These are phyloP conservation scores for Cenococcum geophilum DNA, from an alignment of 495 filamentous ascomycete species.

Conservation along the genomic window DNA sequence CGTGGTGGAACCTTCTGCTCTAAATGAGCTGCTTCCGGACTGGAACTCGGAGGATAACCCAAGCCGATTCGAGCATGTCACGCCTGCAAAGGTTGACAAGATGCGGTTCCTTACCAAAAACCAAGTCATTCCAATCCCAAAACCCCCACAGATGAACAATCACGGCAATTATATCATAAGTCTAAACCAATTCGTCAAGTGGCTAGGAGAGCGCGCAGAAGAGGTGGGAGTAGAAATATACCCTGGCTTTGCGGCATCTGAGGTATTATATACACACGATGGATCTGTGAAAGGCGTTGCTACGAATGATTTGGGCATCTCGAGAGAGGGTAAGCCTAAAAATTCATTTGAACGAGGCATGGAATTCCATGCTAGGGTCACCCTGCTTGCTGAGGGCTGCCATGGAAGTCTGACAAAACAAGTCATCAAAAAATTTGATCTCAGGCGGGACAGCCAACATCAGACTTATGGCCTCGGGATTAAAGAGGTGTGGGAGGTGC, in stretches of 20 bases:
- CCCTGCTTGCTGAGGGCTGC: conserved; percentile 92
- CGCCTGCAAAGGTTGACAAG: conserved; percentile 72
- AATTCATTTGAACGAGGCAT: conserved; percentile 92
- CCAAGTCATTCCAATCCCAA: conserved; percentile 68
- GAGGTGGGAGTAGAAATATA: conserved; percentile 98
- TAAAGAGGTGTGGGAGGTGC: conserved; percentile 96
- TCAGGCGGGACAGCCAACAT: conserved; percentile 78
- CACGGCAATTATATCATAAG: conserved; percentile 96
- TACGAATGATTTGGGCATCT: conserved; percentile 88
- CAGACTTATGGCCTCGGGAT: conserved; percentile 94
- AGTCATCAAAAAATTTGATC: conserved; percentile 88
- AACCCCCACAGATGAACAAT: conserved; percentile 97
- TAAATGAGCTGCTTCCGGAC: conserved; percentile 88
- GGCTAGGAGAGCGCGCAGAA: conserved; percentile 91
- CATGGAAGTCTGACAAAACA: conserved; percentile 96
- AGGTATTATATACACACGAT: conserved; percentile 80
- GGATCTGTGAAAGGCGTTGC: conserved; percentile 91
- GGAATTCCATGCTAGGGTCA: conserved; percentile 94
- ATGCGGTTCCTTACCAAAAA: conserved; percentile 95
- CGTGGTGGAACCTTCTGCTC: conserved; percentile 81
- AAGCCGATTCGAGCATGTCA: conserved; percentile 74
- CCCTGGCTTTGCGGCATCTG: conserved; percentile 88
- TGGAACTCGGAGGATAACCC: conserved; percentile 87
- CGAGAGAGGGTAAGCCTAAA: conserved; percentile 75
- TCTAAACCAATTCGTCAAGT: conserved; percentile 87